Evolutionary conservation across 2,329 filamentous ascomycete genomes (phyloP).

Genomic region (Plenodomus biglobosus): DNA sequence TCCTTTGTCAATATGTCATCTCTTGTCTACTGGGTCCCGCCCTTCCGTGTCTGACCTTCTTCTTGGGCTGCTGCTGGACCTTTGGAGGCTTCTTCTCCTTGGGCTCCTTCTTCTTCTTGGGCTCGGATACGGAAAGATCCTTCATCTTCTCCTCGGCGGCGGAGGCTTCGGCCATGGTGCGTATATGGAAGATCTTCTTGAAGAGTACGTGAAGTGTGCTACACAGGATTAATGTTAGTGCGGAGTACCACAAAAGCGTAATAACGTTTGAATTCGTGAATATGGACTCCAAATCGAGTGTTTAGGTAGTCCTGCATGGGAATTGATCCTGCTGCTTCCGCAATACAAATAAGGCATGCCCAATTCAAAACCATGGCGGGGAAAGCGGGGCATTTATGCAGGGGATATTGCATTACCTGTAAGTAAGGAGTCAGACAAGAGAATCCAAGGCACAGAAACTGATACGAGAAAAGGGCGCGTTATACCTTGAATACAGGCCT

Average conservation of each 20-base stretch:
- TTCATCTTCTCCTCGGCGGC: conserved; percentile 51
- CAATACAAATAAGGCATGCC: neutral
- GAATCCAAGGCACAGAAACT: conserved; percentile 6
- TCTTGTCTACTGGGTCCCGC: neutral
- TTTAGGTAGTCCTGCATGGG: neutral
- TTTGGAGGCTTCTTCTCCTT: conserved; percentile 35
- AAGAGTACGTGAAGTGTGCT: neutral
- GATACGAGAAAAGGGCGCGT: conserved; percentile 3
- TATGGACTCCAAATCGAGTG: neutral
- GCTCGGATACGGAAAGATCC: conserved; percentile 46
- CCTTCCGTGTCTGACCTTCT: conserved; percentile 39
- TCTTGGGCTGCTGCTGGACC: conserved; percentile 51
- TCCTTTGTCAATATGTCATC: conserved; percentile 19
- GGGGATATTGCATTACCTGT: conserved; percentile 20
- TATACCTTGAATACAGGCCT: conserved; percentile 9
- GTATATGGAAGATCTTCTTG: neutral
- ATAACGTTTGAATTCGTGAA: neutral
- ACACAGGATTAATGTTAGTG: conserved; percentile 8
- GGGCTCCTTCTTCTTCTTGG: conserved; percentile 43
- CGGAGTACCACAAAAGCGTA: neutral
- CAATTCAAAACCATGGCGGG: conserved; percentile 24
- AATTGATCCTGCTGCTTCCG: neutral
- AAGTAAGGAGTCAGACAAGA: conserved; percentile 24
- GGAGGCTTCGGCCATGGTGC: conserved; percentile 37
- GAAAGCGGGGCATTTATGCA: conserved; percentile 34